Percentiles rank a stretch among this genome's conserved stretches.
These are phyloP conservation scores for Synchytrium microbalum DNA, from an alignment of 371 early-diverging fungal genomes.

Conservation along the genomic window DNA sequence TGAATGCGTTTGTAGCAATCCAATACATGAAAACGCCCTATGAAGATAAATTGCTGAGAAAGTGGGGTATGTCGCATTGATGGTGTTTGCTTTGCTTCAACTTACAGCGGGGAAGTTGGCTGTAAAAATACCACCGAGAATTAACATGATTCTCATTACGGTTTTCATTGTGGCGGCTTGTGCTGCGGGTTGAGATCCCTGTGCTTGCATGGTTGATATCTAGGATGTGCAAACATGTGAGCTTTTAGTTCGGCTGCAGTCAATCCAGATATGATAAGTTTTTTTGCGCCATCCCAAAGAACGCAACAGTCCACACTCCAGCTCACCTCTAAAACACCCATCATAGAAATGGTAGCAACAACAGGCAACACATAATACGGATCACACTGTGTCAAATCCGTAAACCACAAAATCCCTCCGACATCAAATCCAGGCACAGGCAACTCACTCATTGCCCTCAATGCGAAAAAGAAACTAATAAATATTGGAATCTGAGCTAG, in stretches of 20 bases:
- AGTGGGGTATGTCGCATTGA: constrained; percentile 7
- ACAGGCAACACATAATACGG: constrained; percentile 78
- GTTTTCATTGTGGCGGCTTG: constrained; percentile 45
- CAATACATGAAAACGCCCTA: constrained; percentile 81
- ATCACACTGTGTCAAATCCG: constrained; percentile 70
- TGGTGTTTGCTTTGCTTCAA: constrained; percentile 5
- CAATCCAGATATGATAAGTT: too few species aligned
- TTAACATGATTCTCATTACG: constrained; percentile 54
- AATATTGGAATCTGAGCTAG: constrained; percentile 38
- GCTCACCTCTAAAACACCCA: constrained; percentile 39
- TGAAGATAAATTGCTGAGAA: background rate
- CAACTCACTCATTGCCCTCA: constrained; percentile 70
- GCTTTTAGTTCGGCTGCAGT: too few species aligned
- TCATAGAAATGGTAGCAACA: constrained; percentile 59
- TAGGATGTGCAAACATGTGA: too few species aligned
- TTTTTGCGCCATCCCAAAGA: too few species aligned
- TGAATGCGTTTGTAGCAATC: constrained; percentile 67
- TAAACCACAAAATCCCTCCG: constrained; percentile 79
- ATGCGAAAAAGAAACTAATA: constrained; percentile 80
- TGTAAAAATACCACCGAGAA: constrained; percentile 60
- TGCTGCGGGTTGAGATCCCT: constrained; percentile 13
- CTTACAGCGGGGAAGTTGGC: constrained; percentile 68
- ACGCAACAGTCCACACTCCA: too few species aligned
- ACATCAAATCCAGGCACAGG: constrained; percentile 74
- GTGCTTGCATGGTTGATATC: background rate